A percentile compares a stretch with the other conserved stretches of the same genome.
These are phyloP conservation scores for Coniochaeta sp. DNA, from an alignment of 2,329 filamentous ascomycete genomes.

Conservation along the genomic window DNA sequence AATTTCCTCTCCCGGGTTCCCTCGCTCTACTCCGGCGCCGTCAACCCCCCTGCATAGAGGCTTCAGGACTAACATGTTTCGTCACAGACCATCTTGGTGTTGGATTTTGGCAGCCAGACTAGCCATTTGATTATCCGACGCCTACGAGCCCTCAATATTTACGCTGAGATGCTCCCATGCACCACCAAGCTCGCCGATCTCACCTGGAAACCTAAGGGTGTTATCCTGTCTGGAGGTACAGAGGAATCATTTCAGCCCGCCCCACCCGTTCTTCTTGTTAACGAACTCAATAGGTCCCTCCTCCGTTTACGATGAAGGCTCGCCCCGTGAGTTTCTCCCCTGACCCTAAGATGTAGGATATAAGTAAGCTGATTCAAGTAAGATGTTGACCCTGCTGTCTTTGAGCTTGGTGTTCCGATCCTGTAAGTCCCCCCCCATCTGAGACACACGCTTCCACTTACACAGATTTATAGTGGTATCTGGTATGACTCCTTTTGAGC, in stretches of 20 bases:
- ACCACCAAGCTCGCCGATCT: constrained; percentile 75
- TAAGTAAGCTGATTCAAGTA: constrained; percentile 6
- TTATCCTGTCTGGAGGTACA: constrained; percentile 68
- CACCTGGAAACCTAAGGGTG: constrained; percentile 72
- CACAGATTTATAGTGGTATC: constrained; percentile 16
- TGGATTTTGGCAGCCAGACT: constrained; percentile 10
- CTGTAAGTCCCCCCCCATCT: constrained; percentile 31
- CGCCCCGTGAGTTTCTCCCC: constrained; percentile 37
- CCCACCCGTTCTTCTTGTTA: neutral
- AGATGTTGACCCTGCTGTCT: constrained; percentile 71
- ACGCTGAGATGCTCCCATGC: constrained; percentile 82
- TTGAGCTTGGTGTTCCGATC: constrained; percentile 63
- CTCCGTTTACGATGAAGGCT: constrained; percentile 71
- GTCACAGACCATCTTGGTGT: constrained; percentile 9
- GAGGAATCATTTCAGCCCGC: constrained; percentile 26
- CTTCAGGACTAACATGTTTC: neutral
- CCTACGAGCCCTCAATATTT: constrained; percentile 30
- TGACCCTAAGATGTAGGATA: neutral
- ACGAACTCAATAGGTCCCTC: constrained; percentile 28
- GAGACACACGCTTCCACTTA: constrained; percentile 7
- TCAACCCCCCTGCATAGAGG: neutral
- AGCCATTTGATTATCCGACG: constrained; percentile 10
- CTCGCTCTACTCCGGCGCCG: neutral
- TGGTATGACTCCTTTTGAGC: constrained; percentile 14
- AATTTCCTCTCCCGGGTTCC: neutral